Evolutionary conservation across 768 basidiomycete genomes (phyloP).

Genomic region (Pulveroboletus sp.): DNA sequence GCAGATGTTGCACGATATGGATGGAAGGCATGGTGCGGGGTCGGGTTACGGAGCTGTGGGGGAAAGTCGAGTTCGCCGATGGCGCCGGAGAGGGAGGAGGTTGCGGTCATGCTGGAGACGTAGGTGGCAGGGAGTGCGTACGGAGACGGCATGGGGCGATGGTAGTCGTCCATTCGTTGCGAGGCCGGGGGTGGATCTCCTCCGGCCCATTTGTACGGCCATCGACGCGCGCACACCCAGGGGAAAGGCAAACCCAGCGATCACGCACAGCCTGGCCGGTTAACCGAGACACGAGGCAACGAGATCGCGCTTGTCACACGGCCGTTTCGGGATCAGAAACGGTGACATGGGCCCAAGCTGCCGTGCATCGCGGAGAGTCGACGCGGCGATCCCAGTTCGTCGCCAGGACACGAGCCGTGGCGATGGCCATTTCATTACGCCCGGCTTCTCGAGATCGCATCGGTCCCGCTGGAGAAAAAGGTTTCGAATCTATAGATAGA

Average conservation of each 20-base stretch:
- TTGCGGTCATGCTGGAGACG: slow-evolving; percentile 42
- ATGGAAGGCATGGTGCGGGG: slow-evolving; percentile 26
- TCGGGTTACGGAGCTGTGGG: slow-evolving; percentile 30
- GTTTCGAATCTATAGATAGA: slow-evolving; percentile 27
- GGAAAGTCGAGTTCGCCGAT: slow-evolving; percentile 51
- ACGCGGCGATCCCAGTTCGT: slow-evolving; percentile 24
- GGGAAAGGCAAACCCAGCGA: too few species aligned
- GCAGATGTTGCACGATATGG: slow-evolving; percentile 23
- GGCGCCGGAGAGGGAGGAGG: slow-evolving; percentile 56
- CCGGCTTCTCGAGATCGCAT: slow-evolving; percentile 18
- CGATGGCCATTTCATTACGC: slow-evolving; percentile 9
- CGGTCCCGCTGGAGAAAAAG: slow-evolving; percentile 6
- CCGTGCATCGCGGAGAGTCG: slow-evolving; percentile 24
- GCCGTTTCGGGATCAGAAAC: slow-evolving; percentile 29
- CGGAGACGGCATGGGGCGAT: slow-evolving; percentile 30
- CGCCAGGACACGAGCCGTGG: too few species aligned
- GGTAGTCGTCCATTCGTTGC: slow-evolving; percentile 39
- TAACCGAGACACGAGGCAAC: slow-evolving; percentile 30
- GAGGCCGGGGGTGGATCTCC: slow-evolving; percentile 35
- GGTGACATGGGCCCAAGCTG: slow-evolving; percentile 21
- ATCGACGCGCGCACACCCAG: too few species aligned
- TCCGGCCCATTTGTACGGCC: slow-evolving; percentile 27
- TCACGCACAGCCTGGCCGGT: slow-evolving; percentile 23
- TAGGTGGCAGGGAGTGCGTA: slow-evolving; percentile 33
- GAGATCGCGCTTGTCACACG: slow-evolving; percentile 29